phyloP scores from a whole-genome alignment of 805 yeast genomes.

The Tetrapisispora taiwanensis region DNA sequence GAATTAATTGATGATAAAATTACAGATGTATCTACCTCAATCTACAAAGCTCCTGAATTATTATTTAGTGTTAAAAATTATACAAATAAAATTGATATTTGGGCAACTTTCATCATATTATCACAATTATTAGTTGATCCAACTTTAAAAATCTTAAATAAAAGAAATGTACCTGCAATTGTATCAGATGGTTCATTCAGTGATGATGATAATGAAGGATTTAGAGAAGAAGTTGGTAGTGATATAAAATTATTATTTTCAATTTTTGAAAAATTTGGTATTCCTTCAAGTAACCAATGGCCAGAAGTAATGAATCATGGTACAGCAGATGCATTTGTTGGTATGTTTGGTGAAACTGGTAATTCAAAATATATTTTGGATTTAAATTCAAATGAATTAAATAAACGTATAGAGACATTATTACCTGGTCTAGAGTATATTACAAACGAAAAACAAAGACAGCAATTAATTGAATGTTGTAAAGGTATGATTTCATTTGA shows the following conservation, averaged over 20 bases:
- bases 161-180: conserved; percentile 15
- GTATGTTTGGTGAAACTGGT: conserved; percentile 26
- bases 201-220: conserved; percentile 9
- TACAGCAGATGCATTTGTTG: conserved; percentile 24
- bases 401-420: conserved; percentile 5
- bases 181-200: conserved; percentile 19
- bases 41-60: conserved; percentile 69
- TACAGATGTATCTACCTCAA: conserved; percentile 52
- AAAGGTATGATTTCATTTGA: conserved; percentile 36
- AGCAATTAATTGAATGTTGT: conserved; percentile 28
- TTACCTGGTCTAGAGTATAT: conserved; percentile 19
- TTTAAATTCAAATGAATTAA: conserved; percentile 6
- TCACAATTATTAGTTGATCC: conserved; percentile 39
- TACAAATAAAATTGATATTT: conserved; percentile 49
- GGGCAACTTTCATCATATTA: conserved; percentile 59
- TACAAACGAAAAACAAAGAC: conserved; percentile 3
- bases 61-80: conserved; percentile 52
- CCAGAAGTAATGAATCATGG: conserved; percentile 29
- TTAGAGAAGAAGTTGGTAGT: conserved; percentile 30
- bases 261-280: conserved; percentile 51
- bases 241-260: conserved; percentile 53
- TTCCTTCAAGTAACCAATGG: conserved; percentile 41
- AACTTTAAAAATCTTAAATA: conserved; percentile 6
- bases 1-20: conserved; percentile 26
- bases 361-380: conserved; percentile 17